Evolutionary conservation across 1,284 basidiomycete species (phyloP).

Genomic region (Malassezia furfur): DNA sequence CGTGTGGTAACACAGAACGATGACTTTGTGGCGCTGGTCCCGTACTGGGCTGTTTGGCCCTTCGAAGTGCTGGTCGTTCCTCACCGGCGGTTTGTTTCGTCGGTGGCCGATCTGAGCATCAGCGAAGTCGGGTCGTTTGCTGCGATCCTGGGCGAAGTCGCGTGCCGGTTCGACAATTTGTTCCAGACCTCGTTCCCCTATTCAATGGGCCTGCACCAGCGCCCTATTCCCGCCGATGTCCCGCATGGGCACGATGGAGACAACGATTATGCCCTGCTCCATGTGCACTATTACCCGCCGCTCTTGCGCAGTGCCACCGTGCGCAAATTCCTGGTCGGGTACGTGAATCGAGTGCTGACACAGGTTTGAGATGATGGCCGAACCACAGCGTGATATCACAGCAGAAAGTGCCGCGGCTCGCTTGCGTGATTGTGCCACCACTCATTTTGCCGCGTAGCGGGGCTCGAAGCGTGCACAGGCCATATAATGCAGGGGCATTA

Average conservation of each 20-base stretch:
- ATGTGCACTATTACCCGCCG: slow-evolving; percentile 82
- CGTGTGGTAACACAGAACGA: slow-evolving; percentile 65
- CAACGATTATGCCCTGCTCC: slow-evolving; percentile 63
- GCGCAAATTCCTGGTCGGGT: slow-evolving; percentile 85
- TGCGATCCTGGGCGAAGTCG: slow-evolving; percentile 51
- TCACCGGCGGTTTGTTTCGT: slow-evolving; percentile 28
- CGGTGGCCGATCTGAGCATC: slow-evolving; percentile 27
- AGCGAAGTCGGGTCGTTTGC: slow-evolving; percentile 28
- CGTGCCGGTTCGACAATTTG: slow-evolving; percentile 42
- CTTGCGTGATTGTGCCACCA: slow-evolving; percentile 51
- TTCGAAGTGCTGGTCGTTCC: slow-evolving; percentile 63
- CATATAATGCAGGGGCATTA: background rate
- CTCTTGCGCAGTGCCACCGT: slow-evolving; percentile 71
- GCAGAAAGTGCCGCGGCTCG: slow-evolving; percentile 74
- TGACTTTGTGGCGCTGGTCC: slow-evolving; percentile 77
- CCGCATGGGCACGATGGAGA: background rate
- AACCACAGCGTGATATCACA: slow-evolving; percentile 80
- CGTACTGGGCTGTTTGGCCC: slow-evolving; percentile 95
- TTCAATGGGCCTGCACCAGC: slow-evolving; percentile 71
- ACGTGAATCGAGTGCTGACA: slow-evolving; percentile 41
- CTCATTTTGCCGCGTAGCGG: slow-evolving; percentile 22
- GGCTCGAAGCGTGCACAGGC: background rate
- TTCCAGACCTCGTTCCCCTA: slow-evolving; percentile 72
- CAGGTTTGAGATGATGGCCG: slow-evolving; percentile 83
- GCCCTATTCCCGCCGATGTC: slow-evolving; percentile 57